Conservation (phyloP, 2,329 filamentous ascomycete genomes). For the Colletotrichum agaves region DNA sequence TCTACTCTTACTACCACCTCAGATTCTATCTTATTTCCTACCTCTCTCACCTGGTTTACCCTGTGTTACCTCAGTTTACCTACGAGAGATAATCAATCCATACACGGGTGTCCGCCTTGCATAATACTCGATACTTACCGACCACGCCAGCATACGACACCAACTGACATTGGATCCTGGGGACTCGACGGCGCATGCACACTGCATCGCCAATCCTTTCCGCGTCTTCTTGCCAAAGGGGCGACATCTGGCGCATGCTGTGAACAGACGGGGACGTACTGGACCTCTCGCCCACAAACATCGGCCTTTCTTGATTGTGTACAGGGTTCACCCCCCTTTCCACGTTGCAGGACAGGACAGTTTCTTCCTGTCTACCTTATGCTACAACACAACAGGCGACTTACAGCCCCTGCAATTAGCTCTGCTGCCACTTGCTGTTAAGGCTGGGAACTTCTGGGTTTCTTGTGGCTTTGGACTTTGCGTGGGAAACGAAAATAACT, state of each 20-base stretch:
- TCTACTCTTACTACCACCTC: not conserved
- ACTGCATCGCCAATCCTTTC: not conserved
- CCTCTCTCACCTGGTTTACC: not conserved
- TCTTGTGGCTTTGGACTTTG: no score
- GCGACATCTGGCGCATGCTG: not conserved
- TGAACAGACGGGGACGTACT: constrained; percentile 8
- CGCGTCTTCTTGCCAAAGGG: no score
- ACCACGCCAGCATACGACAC: not conserved
- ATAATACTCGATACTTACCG: not conserved
- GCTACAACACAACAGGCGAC: not conserved
- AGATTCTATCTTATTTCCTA: not conserved
- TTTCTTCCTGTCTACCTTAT: not conserved
- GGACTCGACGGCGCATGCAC: not conserved
- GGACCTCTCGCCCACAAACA: constrained; percentile 11
- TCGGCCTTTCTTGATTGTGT: constrained; percentile 9
- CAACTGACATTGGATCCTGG: no score
- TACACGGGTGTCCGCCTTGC: not conserved
- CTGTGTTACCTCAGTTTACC: not conserved
- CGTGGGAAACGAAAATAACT: not conserved
- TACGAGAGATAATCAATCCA: no score
- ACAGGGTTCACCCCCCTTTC: constrained; percentile 30
- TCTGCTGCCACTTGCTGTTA: not conserved
- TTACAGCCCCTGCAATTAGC: not conserved
- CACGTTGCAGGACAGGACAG: constrained; percentile 14
- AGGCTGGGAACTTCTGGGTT: not conserved